Conservation (phyloP, 23 red algal species). For the Agarophyton chilense region DNA sequence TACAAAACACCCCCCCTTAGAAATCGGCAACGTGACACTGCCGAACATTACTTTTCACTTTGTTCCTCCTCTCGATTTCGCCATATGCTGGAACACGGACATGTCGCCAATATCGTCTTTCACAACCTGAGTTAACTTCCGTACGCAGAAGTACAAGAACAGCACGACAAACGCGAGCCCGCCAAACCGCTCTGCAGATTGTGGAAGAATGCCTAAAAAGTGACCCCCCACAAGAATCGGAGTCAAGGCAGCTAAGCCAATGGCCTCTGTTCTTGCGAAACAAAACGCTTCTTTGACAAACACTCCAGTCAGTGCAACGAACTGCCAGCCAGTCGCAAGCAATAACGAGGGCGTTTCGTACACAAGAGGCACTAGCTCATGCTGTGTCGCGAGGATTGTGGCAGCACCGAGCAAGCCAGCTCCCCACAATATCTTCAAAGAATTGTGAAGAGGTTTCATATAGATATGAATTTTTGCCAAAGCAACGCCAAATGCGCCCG, state of each 20-base stretch:
- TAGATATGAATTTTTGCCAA: slow-evolving; percentile 93
- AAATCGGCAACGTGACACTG: not conserved
- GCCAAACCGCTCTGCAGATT: not conserved
- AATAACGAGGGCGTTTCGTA: slow-evolving; percentile 27
- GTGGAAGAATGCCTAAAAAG: slow-evolving; percentile 50
- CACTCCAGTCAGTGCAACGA: slow-evolving; percentile 86
- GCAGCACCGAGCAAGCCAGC: slow-evolving; percentile 30
- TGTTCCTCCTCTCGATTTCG: not conserved
- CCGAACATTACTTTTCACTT: not conserved
- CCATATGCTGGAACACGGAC: slow-evolving; percentile 79
- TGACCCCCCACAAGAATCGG: slow-evolving; percentile 82
- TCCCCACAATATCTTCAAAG: slow-evolving; percentile 69
- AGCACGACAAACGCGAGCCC: slow-evolving; percentile 31
- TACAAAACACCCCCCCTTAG: not conserved
- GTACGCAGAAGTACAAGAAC: slow-evolving; percentile 71
- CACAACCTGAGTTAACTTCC: slow-evolving; percentile 69
- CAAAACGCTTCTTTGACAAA: slow-evolving; percentile 97
- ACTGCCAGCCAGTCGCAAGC: slow-evolving; percentile 76
- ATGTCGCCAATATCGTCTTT: slow-evolving; percentile 93
- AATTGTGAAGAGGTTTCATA: slow-evolving; percentile 76
- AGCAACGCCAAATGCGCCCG: slow-evolving; percentile 64
- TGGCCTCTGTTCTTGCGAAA: slow-evolving; percentile 86
- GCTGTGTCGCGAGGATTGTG: not conserved
- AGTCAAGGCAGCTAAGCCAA: slow-evolving; percentile 52
- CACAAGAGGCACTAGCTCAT: slow-evolving; percentile 44